Evolutionary conservation across 805 yeast genomes (phyloP).

Genomic region (Zygosaccharomyces kombuchaensis): DNA sequence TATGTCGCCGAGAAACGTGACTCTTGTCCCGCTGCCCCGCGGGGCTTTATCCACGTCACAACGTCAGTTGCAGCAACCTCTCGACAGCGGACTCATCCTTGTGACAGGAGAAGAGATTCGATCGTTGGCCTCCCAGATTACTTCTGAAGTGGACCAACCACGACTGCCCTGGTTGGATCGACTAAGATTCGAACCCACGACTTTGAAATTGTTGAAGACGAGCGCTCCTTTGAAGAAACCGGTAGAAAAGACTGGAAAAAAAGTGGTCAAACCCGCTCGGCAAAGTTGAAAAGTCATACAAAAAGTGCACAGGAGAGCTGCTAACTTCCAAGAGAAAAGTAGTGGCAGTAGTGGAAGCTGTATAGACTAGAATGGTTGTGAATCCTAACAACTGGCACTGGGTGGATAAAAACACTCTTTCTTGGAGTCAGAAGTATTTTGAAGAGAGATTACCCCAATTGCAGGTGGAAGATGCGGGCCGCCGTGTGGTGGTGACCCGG

Average conservation of each 20-base stretch:
- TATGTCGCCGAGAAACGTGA: constrained; percentile 39
- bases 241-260: constrained; percentile 5
- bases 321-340: neutral
- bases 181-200: constrained; percentile 17
- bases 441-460: constrained; percentile 35
- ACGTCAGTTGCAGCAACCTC: constrained; percentile 6
- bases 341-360: neutral
- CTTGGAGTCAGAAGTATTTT: constrained; percentile 56
- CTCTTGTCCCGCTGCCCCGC: constrained; percentile 57
- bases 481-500: constrained; percentile 35
- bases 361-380: constrained; percentile 48
- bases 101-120: neutral
- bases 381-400: constrained; percentile 78
- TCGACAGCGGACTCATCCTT: neutral
- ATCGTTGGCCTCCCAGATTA: constrained; percentile 19
- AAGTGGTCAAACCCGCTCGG: neutral
- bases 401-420: constrained; percentile 64
- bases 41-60: constrained; percentile 28
- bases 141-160: constrained; percentile 14
- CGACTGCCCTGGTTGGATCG: constrained; percentile 28
- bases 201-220: constrained; percentile 22
- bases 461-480: constrained; percentile 20
- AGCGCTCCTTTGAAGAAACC: constrained; percentile 17
- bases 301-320: neutral
- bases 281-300: neutral